phyloP scores from a whole-genome alignment of 306 rosid genomes.

The Lathyrus sativus region DNA sequence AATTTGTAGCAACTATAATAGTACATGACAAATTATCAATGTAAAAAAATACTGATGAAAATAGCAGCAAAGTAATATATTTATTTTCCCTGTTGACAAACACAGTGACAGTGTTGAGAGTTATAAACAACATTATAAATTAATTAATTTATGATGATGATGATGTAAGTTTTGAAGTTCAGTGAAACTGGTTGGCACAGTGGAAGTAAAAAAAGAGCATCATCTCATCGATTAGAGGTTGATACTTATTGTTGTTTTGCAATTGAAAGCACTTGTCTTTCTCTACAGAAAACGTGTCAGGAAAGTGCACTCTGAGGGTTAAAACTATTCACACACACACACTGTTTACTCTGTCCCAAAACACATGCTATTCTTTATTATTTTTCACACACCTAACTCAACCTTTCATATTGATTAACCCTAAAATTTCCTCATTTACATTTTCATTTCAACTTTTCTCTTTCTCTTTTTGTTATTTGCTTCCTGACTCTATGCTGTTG shows the following conservation, averaged over 20 bases:
- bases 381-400: constrained; percentile 51
- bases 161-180: constrained; percentile 17
- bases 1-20: constrained; percentile 25
- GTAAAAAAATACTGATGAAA: not conserved
- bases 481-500: constrained; percentile 44
- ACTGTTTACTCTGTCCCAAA: constrained; percentile 61
- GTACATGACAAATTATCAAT: not conserved
- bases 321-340: constrained; percentile 52
- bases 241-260: constrained; percentile 50
- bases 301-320: constrained; percentile 72
- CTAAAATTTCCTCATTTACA: constrained; percentile 43
- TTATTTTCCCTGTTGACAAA: not conserved
- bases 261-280: constrained; percentile 62
- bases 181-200: constrained; percentile 35
- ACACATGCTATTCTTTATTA: constrained; percentile 63
- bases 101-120: not conserved
- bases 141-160: not conserved
- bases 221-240: not conserved
- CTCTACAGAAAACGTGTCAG: constrained; percentile 53
- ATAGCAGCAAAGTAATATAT: not conserved
- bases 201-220: constrained; percentile 38
- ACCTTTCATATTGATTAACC: constrained; percentile 52
- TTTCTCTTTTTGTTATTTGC: constrained; percentile 54
- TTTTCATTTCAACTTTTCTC: constrained; percentile 41
- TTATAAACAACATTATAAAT: not conserved